phyloP scores from a whole-genome alignment of 371 early-diverging fungal genomes.

The Blakeslea trispora region DNA sequence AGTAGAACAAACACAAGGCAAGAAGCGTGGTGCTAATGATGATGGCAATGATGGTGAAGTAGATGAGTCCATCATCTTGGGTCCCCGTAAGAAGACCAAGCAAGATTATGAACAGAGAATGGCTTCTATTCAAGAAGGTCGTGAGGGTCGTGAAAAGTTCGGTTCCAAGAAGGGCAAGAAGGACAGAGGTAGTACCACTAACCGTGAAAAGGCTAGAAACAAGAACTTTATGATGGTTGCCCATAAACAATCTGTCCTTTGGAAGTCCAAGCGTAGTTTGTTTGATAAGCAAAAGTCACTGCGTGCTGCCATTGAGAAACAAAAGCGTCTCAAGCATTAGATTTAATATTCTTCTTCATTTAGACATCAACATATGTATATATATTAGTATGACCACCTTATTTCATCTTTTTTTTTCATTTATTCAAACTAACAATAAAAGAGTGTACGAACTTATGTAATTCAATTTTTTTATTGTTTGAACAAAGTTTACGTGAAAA shows the following conservation, averaged over 20 bases:
- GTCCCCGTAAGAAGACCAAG: conserved; percentile 86
- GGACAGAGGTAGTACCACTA: conserved; percentile 83
- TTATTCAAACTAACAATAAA: not conserved
- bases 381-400: not conserved
- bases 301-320: conserved; percentile 68
- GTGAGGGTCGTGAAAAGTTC: conserved; percentile 91
- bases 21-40: conserved; percentile 47
- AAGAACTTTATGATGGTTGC: conserved; percentile 95
- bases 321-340: conserved; percentile 60
- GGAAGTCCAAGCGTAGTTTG: conserved; percentile 82
- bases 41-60: conserved; percentile 56
- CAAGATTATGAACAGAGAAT: conserved; percentile 91
- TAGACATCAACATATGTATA: not conserved
- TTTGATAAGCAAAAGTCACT: conserved; percentile 80
- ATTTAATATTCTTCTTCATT: conserved; percentile 2
- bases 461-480: no score
- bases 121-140: conserved; percentile 81
- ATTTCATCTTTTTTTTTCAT: not conserved
- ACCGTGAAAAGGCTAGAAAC: conserved; percentile 90
- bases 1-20: conserved; percentile 34
- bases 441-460: no score
- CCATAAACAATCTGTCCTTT: conserved; percentile 83
- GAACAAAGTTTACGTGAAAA: no score
- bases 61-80: conserved; percentile 73
- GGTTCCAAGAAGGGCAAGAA: conserved; percentile 83